A percentile compares a stretch with the other conserved stretches of the same genome.
Conservation (phyloP, 176 grass and related monocot genomes). For the Oryza punctata region DNA sequence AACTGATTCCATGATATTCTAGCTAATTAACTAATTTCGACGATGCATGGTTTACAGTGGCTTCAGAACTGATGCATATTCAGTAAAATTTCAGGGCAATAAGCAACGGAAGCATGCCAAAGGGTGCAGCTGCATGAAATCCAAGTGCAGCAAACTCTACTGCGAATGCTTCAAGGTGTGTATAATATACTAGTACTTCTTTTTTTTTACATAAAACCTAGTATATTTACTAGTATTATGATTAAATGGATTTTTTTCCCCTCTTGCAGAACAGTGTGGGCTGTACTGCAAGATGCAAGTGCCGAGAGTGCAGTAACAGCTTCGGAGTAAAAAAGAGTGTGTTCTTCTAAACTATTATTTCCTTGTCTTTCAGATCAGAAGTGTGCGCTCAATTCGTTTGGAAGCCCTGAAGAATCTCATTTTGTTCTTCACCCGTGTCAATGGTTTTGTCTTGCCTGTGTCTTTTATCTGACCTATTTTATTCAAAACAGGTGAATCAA, state of each 20-base stretch:
- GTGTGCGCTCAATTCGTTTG: too few species aligned
- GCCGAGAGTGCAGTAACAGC: neutral
- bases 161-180: conserved; percentile 22
- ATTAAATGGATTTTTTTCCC: neutral
- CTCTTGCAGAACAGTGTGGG: neutral
- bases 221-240: conserved; percentile 3
- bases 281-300: neutral
- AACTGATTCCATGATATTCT: neutral
- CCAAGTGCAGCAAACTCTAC: neutral
- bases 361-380: neutral
- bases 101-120: neutral
- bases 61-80: neutral
- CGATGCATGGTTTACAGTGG: neutral
- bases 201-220: neutral
- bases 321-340: neutral
- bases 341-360: neutral
- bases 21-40: neutral
- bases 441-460: neutral
- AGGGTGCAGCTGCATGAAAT: neutral
- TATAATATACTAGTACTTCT: neutral
- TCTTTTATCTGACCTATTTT: too few species aligned
- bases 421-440: neutral
- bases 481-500: neutral
- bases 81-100: neutral
- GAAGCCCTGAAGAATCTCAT: neutral